These are phyloP conservation scores for Penicillium sp. DNA, from an alignment of 2,329 filamentous ascomycete species.

Conservation along the genomic window DNA sequence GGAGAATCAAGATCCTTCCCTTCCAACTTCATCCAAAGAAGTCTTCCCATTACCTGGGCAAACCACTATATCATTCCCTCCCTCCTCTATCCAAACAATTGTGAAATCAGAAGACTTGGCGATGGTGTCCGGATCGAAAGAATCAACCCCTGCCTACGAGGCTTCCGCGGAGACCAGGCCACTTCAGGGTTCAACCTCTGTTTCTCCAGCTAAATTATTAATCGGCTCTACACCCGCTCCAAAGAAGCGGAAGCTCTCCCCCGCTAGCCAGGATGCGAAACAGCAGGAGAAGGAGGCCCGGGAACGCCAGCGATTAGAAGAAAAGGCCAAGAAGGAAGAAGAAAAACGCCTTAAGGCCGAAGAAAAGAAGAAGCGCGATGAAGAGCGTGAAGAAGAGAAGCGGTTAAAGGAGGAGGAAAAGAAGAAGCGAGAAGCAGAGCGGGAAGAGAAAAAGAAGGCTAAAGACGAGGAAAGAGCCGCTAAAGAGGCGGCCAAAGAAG, in stretches of 20 bases:
- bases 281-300: conserved; percentile 40
- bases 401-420: conserved; percentile 52
- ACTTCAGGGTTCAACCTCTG: background rate
- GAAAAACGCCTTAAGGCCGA: conserved; percentile 24
- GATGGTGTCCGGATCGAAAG: background rate
- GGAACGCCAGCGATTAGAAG: conserved; percentile 30
- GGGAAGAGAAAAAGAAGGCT: conserved; percentile 47
- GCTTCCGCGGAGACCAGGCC: background rate
- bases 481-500: conserved; percentile 44
- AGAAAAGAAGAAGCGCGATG: conserved; percentile 30
- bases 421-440: conserved; percentile 46
- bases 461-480: conserved; percentile 49
- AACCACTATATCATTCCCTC: background rate
- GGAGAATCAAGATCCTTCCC: conserved; percentile 24
- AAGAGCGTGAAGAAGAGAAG: conserved; percentile 39
- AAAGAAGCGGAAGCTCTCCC: conserved; percentile 31
- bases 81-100: background rate
- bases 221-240: conserved; percentile 14
- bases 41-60: background rate
- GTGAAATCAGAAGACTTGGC: background rate
- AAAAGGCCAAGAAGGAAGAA: conserved; percentile 37
- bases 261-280: conserved; percentile 32
- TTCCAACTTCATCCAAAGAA: background rate
- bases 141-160: background rate
- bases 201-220: conserved; percentile 10